Evolutionary conservation across 768 basidiomycete genomes (phyloP).

Genomic region (Tricholoma matsutake): DNA sequence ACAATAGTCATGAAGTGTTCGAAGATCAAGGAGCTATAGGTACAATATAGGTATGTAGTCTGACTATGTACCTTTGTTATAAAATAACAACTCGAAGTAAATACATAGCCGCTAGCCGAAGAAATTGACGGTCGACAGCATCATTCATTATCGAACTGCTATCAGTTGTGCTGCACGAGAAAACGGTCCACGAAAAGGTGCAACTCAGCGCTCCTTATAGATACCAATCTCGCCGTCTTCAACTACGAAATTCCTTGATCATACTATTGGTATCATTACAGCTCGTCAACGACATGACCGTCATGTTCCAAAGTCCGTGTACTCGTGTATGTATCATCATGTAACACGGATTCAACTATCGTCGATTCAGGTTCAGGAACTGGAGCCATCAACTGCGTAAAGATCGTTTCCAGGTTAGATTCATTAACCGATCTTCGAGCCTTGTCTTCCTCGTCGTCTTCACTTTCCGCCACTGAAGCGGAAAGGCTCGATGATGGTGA

Average conservation of each 20-base stretch:
- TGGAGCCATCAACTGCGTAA: not conserved
- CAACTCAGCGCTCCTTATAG: too few relatives aligned
- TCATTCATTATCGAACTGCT: too few relatives aligned
- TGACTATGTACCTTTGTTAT: too few relatives aligned
- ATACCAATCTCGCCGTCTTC: too few relatives aligned
- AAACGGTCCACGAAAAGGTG: too few relatives aligned
- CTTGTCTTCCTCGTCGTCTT: not conserved
- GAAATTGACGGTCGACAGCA: too few relatives aligned
- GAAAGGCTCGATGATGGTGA: not conserved
- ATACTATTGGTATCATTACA: not conserved
- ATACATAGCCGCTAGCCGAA: too few relatives aligned
- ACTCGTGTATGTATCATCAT: not conserved
- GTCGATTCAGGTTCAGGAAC: not conserved
- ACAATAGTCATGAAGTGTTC: not conserved
- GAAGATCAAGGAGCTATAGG: not conserved
- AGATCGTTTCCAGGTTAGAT: not conserved
- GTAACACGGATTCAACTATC: not conserved
- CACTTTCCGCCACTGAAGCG: not conserved
- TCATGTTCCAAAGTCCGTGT: not conserved
- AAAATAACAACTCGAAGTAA: too few relatives aligned
- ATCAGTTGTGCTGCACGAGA: too few relatives aligned
- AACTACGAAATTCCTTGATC: too few relatives aligned
- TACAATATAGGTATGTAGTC: too few relatives aligned
- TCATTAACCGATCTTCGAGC: not conserved
- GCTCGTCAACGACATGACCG: not conserved